These are phyloP conservation scores for Aurantiochytrium sp. DNA, from an alignment of 108 stramenopile species.

Conservation along the genomic window DNA sequence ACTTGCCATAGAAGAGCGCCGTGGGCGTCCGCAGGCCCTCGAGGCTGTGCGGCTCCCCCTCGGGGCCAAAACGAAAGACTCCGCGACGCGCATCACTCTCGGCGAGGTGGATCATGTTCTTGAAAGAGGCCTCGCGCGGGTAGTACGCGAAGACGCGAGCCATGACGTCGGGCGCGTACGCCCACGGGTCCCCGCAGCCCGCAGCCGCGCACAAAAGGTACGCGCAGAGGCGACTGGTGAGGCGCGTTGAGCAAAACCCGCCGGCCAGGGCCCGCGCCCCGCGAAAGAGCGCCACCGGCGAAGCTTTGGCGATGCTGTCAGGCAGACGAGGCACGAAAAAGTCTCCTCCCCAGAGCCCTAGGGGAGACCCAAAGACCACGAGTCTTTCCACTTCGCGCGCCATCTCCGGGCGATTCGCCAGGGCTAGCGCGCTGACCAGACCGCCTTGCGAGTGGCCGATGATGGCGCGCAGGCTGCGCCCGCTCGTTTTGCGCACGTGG, in stretches of 20 bases:
- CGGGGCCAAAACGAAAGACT: not conserved
- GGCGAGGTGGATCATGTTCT: not conserved
- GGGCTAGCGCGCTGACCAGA: not conserved
- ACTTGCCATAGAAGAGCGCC: not conserved
- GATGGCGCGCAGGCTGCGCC: not conserved
- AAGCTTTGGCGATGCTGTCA: not conserved
- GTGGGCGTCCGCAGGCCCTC: not conserved
- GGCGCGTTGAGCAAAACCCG: not conserved
- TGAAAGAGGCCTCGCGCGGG: not conserved
- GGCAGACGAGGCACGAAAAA: not conserved
- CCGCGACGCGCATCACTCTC: not conserved
- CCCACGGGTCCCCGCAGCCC: not conserved
- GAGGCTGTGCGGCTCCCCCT: not conserved
- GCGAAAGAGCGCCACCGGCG: not conserved
- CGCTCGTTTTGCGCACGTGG: not conserved
- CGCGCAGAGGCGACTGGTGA: not conserved
- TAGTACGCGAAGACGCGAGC: not conserved
- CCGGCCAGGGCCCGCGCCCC: not conserved
- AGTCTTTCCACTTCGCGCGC: not conserved
- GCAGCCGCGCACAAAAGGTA: not conserved
- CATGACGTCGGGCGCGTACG: not conserved
- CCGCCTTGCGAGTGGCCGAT: not conserved
- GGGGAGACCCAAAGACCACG: not conserved
- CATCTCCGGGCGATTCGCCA: not conserved
- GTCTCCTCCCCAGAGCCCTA: not conserved